A percentile compares a stretch with the other conserved stretches of the same genome.
These are phyloP conservation scores for Erysimum cheiranthoides DNA, from an alignment of 345 rosid species.

Conservation along the genomic window DNA sequence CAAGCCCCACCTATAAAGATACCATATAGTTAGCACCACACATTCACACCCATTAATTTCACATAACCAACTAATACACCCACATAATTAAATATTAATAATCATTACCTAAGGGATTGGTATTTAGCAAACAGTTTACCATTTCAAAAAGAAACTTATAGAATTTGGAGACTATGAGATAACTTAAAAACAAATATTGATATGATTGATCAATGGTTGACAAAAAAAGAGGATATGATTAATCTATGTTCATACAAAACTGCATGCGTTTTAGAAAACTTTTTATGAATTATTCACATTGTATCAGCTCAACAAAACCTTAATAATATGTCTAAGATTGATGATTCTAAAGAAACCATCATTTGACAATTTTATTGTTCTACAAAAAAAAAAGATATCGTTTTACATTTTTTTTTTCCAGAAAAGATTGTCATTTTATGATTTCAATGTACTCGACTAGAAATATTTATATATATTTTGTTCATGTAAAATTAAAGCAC, in stretches of 20 bases:
- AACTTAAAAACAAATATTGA: neutral
- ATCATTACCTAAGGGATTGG: constrained; percentile 28
- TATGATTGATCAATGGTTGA: neutral
- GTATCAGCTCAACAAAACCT: neutral
- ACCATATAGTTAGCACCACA: constrained; percentile 39
- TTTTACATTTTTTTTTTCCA: too few species aligned
- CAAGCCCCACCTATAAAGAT: constrained; percentile 47
- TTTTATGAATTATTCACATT: neutral
- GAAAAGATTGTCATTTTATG: too few species aligned
- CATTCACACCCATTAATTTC: constrained; percentile 44
- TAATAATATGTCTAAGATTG: neutral
- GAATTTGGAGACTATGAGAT: constrained; percentile 5
- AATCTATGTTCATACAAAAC: neutral
- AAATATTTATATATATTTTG: too few species aligned
- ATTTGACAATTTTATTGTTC: neutral
- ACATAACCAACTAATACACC: constrained; percentile 27
- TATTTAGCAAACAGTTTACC: constrained; percentile 11
- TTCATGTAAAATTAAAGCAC: too few species aligned
- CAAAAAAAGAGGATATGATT: neutral
- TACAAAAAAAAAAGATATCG: too few species aligned
- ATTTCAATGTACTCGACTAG: too few species aligned
- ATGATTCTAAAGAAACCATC: constrained; percentile 11
- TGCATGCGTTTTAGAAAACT: constrained; percentile 19
- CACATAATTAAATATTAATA: constrained; percentile 1
- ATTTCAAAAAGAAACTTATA: neutral